These are phyloP conservation scores for Ceratobasidium sp. DNA, from an alignment of 1,284 basidiomycete species.

Conservation along the genomic window DNA sequence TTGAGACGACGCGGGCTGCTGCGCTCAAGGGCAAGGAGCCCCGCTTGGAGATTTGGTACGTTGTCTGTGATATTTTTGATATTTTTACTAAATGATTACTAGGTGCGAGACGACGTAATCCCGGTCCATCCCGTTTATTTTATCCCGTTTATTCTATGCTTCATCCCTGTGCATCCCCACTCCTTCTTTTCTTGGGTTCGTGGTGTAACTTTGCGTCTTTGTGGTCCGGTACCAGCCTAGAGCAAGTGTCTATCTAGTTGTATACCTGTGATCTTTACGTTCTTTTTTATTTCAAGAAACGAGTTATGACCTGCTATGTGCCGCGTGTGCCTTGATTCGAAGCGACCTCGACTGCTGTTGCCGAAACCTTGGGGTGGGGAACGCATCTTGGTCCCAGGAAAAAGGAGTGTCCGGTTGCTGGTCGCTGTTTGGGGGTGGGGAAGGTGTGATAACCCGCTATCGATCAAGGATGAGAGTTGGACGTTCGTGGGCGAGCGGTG, in stretches of 20 bases:
- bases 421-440: not conserved
- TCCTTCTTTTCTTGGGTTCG: not conserved
- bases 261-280: conserved; percentile 19
- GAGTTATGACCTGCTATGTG: too few species aligned
- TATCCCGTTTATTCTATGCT: conserved; percentile 10
- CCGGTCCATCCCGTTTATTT: not conserved
- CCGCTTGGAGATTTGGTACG: conserved; percentile 83
- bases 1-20: conserved; percentile 82
- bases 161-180: not conserved
- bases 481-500: too few species aligned
- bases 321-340: too few species aligned
- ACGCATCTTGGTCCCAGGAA: too few species aligned
- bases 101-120: conserved; percentile 27
- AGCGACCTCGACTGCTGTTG: conserved; percentile 11
- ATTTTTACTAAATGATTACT: not conserved
- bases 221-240: conserved; percentile 39
- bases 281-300: conserved; percentile 35
- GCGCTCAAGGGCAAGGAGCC: conserved; percentile 77
- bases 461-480: conserved; percentile 20
- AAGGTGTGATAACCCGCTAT: not conserved
- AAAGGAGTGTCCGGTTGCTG: not conserved
- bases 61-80: conserved; percentile 5
- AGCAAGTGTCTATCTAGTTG: conserved; percentile 14
- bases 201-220: conserved; percentile 26
- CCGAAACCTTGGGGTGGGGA: too few species aligned